Percentiles rank a stretch among this genome's conserved stretches.
These are phyloP conservation scores for Roridomyces roridus DNA, from an alignment of 768 basidiomycete genomes.

Conservation along the genomic window DNA sequence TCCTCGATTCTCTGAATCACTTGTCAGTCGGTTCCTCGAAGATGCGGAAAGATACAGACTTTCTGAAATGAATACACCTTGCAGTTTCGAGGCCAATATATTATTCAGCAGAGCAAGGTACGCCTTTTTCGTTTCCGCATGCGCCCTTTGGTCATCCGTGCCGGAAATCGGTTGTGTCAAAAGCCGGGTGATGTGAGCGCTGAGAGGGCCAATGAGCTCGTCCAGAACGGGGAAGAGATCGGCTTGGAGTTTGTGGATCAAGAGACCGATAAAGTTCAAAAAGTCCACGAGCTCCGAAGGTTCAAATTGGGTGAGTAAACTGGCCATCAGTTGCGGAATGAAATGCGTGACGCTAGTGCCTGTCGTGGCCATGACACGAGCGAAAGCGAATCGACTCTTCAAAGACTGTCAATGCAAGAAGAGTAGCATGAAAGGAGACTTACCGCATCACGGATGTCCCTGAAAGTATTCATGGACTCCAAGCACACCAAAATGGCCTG, in stretches of 20 bases:
- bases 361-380: conserved; percentile 88
- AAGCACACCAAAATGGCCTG: conserved; percentile 88
- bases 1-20: conserved; percentile 45
- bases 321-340: conserved; percentile 88
- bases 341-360: conserved; percentile 86
- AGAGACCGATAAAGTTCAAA: conserved; percentile 90
- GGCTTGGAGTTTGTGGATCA: conserved; percentile 91
- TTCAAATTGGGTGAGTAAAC: conserved; percentile 91
- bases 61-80: conserved; percentile 85
- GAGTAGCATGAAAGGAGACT: conserved; percentile 32
- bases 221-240: conserved; percentile 91
- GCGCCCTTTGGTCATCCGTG: conserved; percentile 85
- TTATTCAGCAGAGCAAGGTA: conserved; percentile 85
- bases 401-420: conserved; percentile 11
- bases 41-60: conserved; percentile 55
- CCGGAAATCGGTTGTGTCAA: conserved; percentile 83
- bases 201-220: conserved; percentile 87
- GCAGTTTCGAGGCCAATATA: conserved; percentile 81
- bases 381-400: conserved; percentile 92
- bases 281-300: conserved; percentile 94
- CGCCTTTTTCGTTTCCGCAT: conserved; percentile 84
- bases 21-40: not conserved
- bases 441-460: conserved; percentile 92
- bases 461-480: conserved; percentile 86
- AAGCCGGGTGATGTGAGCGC: conserved; percentile 77